A percentile compares a stretch with the other conserved stretches of the same genome.
phyloP scores from a whole-genome alignment of 1,284 basidiomycete genomes.

The Fomitopsis palustris region DNA sequence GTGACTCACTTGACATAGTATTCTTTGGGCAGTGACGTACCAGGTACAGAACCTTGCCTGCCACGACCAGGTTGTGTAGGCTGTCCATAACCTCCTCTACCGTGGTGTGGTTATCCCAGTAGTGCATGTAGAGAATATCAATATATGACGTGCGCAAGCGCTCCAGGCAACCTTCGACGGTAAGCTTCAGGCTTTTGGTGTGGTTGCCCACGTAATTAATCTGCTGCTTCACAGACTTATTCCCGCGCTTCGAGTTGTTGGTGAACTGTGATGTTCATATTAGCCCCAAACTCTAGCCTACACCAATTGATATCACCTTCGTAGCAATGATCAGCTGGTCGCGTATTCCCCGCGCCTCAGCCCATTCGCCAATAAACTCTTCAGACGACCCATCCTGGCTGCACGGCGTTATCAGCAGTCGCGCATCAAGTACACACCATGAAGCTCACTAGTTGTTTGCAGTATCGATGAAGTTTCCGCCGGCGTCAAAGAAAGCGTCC shows the following conservation, averaged over 20 bases:
- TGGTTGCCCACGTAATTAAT: conserved; percentile 45
- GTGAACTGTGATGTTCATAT: conserved; percentile 26
- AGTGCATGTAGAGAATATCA: conserved; percentile 52
- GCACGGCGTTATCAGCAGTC: not conserved
- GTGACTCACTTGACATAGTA: not conserved
- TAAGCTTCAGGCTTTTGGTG: conserved; percentile 39
- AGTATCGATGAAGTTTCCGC: conserved; percentile 33
- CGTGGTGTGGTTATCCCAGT: conserved; percentile 10
- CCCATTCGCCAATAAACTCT: conserved; percentile 40
- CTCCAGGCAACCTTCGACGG: conserved; percentile 44
- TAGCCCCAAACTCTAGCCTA: not conserved
- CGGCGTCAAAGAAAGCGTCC: conserved; percentile 29
- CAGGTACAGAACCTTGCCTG: conserved; percentile 36
- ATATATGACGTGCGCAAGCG: conserved; percentile 56
- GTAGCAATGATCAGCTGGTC: conserved; percentile 44
- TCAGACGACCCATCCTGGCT: conserved; percentile 30
- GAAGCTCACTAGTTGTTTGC: conserved; percentile 24
- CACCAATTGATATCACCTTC: conserved; percentile 20
- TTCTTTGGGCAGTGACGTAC: conserved; percentile 10
- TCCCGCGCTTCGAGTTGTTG: conserved; percentile 26
- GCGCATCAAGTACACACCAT: not conserved
- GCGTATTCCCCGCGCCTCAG: conserved; percentile 33
- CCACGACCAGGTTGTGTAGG: conserved; percentile 32
- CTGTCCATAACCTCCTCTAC: conserved; percentile 54
- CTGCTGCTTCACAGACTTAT: conserved; percentile 26